phyloP scores from a whole-genome alignment of 2,329 filamentous ascomycete genomes.

The Paecilomyces niveus region DNA sequence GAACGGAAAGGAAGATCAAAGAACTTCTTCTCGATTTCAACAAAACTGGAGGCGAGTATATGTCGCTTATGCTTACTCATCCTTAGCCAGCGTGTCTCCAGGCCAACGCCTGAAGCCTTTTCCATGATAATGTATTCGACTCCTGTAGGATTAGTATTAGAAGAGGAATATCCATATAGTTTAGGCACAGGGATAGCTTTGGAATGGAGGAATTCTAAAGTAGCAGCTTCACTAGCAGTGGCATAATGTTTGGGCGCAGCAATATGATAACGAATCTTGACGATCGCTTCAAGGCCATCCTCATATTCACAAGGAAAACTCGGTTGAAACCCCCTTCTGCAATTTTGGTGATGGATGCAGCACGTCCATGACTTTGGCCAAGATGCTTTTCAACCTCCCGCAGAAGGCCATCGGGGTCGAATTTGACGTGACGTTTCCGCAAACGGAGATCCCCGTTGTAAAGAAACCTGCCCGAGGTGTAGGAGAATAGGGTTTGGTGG shows the following conservation, averaged over 20 bases:
- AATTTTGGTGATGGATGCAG: slow-evolving; percentile 20
- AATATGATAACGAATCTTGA: slow-evolving; percentile 24
- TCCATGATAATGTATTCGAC: slow-evolving; percentile 20
- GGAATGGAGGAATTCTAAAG: slow-evolving; percentile 18
- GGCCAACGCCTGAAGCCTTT: slow-evolving; percentile 11
- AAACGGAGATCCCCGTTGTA: slow-evolving; percentile 3
- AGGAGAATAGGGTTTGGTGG: neutral
- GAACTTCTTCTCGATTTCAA: slow-evolving; percentile 14
- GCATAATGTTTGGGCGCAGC: slow-evolving; percentile 22
- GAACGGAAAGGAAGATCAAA: slow-evolving; percentile 12
- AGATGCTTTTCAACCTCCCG: slow-evolving; percentile 2
- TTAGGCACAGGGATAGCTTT: slow-evolving; percentile 13
- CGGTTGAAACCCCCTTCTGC: slow-evolving; percentile 33
- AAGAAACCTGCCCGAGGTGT: neutral
- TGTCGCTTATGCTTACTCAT: slow-evolving; percentile 3
- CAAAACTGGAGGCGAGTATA: slow-evolving; percentile 10
- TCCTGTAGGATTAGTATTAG: slow-evolving; percentile 15
- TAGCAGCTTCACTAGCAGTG: slow-evolving; percentile 33
- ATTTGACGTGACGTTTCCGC: slow-evolving; percentile 1
- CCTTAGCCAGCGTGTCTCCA: slow-evolving; percentile 12
- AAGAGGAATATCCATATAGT: slow-evolving; percentile 15
- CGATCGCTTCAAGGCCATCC: slow-evolving; percentile 23
- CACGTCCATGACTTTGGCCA: neutral
- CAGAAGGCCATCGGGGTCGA: slow-evolving; percentile 1
- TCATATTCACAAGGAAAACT: slow-evolving; percentile 23